Evolutionary conservation across 1,139 yeast genomes (phyloP).

Genomic region (Blastobotrys ciferrii): DNA sequence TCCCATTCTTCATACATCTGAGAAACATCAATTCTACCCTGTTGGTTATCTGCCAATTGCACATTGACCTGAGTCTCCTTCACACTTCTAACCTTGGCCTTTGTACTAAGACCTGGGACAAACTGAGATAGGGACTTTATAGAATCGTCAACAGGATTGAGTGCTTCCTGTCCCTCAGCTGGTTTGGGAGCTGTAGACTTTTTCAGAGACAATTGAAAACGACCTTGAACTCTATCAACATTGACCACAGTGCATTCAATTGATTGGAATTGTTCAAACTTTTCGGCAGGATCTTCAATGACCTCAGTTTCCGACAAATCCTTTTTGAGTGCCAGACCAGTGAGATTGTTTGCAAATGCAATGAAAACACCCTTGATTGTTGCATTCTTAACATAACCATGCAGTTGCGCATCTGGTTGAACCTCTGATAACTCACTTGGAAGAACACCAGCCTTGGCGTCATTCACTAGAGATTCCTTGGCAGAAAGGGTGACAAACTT

Average conservation of each 20-base stretch:
- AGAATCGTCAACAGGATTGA: slow-evolving; percentile 61
- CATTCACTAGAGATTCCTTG: slow-evolving; percentile 66
- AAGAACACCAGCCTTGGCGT: slow-evolving; percentile 52
- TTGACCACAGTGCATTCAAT: slow-evolving; percentile 47
- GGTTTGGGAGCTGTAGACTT: slow-evolving; percentile 8
- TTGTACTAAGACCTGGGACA: slow-evolving; percentile 58
- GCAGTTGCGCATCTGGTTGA: slow-evolving; percentile 42
- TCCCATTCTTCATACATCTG: slow-evolving; percentile 58
- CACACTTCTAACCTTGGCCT: slow-evolving; percentile 59
- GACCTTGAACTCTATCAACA: slow-evolving; percentile 51
- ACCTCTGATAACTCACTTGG: slow-evolving; percentile 65
- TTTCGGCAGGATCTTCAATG: slow-evolving; percentile 52
- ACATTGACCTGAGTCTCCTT: slow-evolving; percentile 77
- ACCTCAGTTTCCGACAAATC: slow-evolving; percentile 56
- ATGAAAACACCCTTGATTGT: slow-evolving; percentile 77
- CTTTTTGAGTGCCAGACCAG: slow-evolving; percentile 80
- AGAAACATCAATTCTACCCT: slow-evolving; percentile 77
- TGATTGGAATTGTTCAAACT: slow-evolving; percentile 63
- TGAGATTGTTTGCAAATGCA: slow-evolving; percentile 73
- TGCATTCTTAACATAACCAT: slow-evolving; percentile 77
- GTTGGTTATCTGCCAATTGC: slow-evolving; percentile 71
- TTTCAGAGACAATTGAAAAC: slow-evolving; percentile 65
- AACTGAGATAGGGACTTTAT: slow-evolving; percentile 52
- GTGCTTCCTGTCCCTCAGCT: slow-evolving; percentile 28
- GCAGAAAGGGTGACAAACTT: slow-evolving; percentile 61